phyloP scores from a whole-genome alignment of 257 asterid genomes.

The Craterostigma plantagineum region DNA sequence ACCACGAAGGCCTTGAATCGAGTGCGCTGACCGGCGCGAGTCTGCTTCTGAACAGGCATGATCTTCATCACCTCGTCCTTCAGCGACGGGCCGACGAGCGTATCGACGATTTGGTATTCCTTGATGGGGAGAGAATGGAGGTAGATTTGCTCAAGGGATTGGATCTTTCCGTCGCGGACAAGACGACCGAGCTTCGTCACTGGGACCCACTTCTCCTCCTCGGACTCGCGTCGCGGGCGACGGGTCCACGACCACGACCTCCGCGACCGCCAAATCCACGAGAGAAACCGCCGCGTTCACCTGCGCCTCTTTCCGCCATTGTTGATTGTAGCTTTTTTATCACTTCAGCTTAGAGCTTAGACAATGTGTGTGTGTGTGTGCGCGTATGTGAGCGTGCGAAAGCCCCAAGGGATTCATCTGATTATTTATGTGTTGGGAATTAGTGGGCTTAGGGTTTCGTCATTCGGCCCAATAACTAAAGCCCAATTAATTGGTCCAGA shows the following conservation, averaged over 20 bases:
- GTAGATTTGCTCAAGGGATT: constrained; percentile 6
- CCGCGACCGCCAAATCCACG: constrained; percentile 34
- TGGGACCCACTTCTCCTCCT: constrained; percentile 7
- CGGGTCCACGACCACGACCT: constrained; percentile 22
- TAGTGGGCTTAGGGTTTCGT: too few species aligned
- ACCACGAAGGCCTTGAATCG: constrained; percentile 49
- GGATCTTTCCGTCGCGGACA: constrained; percentile 5
- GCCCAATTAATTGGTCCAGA: too few species aligned
- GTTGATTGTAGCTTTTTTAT: too few species aligned
- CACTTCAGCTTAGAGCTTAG: too few species aligned
- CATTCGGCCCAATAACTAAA: too few species aligned
- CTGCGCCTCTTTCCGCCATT: constrained; percentile 35
- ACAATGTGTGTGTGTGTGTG: too few species aligned
- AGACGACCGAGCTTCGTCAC: constrained; percentile 6
- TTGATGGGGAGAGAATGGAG: constrained; percentile 4
- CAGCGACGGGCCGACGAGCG: constrained; percentile 23
- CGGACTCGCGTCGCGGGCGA: constrained; percentile 2
- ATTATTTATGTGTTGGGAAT: too few species aligned
- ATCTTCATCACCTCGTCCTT: constrained; percentile 55
- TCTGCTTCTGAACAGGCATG: constrained; percentile 53
- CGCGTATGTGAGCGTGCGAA: too few species aligned
- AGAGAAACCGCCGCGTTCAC: constrained; percentile 26
- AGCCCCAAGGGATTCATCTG: too few species aligned
- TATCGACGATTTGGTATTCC: constrained; percentile 28
- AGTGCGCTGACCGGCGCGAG: constrained; percentile 52